These are phyloP conservation scores for Dimargaris cristalligena DNA, from an alignment of 192 early-diverging fungal species.

Conservation along the genomic window DNA sequence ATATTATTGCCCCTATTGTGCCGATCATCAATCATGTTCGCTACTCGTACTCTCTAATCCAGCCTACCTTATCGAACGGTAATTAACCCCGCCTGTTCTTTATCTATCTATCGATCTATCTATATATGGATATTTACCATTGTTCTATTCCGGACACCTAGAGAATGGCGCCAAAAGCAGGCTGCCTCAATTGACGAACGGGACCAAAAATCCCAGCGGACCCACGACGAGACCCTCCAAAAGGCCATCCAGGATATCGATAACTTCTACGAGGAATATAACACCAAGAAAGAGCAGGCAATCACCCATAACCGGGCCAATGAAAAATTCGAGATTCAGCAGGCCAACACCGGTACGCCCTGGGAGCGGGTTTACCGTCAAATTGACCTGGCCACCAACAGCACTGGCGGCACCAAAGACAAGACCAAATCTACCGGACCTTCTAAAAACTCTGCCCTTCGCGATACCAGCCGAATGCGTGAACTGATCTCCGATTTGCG, in stretches of 20 bases:
- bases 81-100: too few species aligned
- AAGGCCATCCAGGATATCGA: constrained; percentile 50
- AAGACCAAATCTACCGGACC: constrained; percentile 18
- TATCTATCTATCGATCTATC: too few species aligned
- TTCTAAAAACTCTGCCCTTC: constrained; percentile 12
- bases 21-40: too few species aligned
- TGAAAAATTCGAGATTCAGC: constrained; percentile 28
- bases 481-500: constrained; percentile 52
- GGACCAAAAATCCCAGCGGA: constrained; percentile 32
- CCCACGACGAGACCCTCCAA: constrained; percentile 37
- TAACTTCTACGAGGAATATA: constrained; percentile 67
- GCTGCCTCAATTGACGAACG: constrained; percentile 34
- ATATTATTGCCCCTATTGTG: too few species aligned
- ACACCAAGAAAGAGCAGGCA: constrained; percentile 47
- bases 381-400: constrained; percentile 36
- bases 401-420: constrained; percentile 20
- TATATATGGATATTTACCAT: too few species aligned
- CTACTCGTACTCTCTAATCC: too few species aligned
- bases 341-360: constrained; percentile 38
- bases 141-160: too few species aligned
- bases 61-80: too few species aligned
- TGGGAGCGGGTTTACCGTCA: constrained; percentile 59
- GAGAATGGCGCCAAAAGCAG: constrained; percentile 50
- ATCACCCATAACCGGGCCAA: constrained; percentile 40
- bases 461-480: constrained; percentile 52